Conservation (phyloP, 2,329 filamentous ascomycete species). For the Talaromyces islandicus region DNA sequence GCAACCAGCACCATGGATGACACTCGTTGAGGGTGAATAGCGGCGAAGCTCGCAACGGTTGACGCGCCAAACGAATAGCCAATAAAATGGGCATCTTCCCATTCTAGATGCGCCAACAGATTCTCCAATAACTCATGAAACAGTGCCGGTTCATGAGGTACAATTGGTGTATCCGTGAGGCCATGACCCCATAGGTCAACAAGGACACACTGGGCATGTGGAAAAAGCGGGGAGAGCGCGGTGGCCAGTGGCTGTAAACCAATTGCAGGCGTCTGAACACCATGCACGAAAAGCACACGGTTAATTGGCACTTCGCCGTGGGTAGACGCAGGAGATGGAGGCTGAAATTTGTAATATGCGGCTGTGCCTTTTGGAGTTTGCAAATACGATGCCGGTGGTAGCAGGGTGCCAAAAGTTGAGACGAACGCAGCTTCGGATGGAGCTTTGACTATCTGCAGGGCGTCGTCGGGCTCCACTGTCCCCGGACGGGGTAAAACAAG, state of each 20-base stretch:
- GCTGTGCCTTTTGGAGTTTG: constrained; percentile 8
- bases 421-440: constrained; percentile 19
- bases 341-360: constrained; percentile 1
- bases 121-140: constrained; percentile 40
- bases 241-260: constrained; percentile 5
- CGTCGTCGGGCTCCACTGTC: not conserved
- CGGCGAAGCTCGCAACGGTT: constrained; percentile 34
- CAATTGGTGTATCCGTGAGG: constrained; percentile 43
- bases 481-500: constrained; percentile 4
- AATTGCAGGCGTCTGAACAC: constrained; percentile 1
- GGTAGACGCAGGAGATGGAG: not conserved
- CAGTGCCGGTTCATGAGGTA: constrained; percentile 34
- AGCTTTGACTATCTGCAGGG: constrained; percentile 13
- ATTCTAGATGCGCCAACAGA: constrained; percentile 36
- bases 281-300: constrained; percentile 5
- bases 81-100: constrained; percentile 41
- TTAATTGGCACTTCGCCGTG: not conserved
- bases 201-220: constrained; percentile 36
- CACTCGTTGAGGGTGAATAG: constrained; percentile 22
- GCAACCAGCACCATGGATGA: constrained; percentile 28
- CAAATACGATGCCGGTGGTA: constrained; percentile 16
- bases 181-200: constrained; percentile 52
- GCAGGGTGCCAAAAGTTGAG: constrained; percentile 16
- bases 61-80: constrained; percentile 48
- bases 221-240: constrained; percentile 29